Evolutionary conservation across 352 stramenopile genomes (phyloP), one percentile per base, ranked within the genome.

Genomic region (Pseudoperonospora humuli): DNA sequence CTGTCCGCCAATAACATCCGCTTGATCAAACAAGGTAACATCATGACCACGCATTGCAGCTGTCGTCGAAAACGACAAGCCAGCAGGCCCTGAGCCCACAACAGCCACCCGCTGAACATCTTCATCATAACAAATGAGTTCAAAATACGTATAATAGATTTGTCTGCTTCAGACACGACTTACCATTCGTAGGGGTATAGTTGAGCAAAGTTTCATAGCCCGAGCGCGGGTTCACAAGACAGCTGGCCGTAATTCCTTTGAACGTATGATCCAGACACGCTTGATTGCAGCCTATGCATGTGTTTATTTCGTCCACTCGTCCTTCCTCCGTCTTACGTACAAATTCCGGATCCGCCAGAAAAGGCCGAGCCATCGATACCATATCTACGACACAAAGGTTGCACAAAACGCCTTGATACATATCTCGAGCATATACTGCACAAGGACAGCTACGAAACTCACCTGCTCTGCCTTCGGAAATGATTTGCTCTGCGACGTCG

Each of bases 261-360:
- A 99, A 99, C 24, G 88, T 96, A 70, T 98, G 95, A 75, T 99
- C 95, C 15, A 99, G 71, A 67, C 95, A 99, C 10, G 95, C 95
- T 49, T 95, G 84, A 54, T 96, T 96, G 57, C 86, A 96, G n/a
- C 74, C 95, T 56, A 99, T 99, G 66, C 95, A 99, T 15, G 95
- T 98, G 63, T 99, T 99, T 57, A 98, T 98, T 45, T 97, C 88
- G 27, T 97, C 75, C 17, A 84, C 78, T 49, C 77, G 58, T 17
- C 78, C 76, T 47, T 97, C 71, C 53, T 81, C 67, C 13, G 90
- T 85, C 70, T 99, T 99, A 5, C 71, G 57, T 1, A 98, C 71
- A 52, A 98, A 93, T 27, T 97, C 73, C 0, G 94, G 86, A 67
- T 99, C 95, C 2, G 95, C 95, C 18, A 98, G 64, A 45, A 98